Percentiles rank a stretch among this genome's conserved stretches.
Conservation (phyloP, 208 protist genomes). For the Acanthamoeba sp. region DNA sequence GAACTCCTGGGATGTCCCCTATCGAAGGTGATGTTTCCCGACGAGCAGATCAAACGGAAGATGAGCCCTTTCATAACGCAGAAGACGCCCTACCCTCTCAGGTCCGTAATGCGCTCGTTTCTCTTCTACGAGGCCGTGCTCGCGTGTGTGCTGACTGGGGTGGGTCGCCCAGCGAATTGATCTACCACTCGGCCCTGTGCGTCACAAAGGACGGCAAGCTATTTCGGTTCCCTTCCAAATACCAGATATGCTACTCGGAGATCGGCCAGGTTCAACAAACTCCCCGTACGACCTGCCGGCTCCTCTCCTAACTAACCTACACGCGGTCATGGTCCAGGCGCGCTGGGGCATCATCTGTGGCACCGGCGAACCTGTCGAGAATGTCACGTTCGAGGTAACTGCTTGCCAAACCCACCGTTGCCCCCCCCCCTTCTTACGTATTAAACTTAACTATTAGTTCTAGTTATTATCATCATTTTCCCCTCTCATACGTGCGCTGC, state of each 20-base stretch:
- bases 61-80: slow-evolving; percentile 34
- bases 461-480: neutral
- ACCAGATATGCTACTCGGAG: slow-evolving; percentile 46
- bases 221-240: slow-evolving; percentile 4
- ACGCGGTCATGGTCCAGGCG: too few species aligned
- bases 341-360: slow-evolving; percentile 45
- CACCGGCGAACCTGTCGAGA: neutral
- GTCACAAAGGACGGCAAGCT: slow-evolving; percentile 52
- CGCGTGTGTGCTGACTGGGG: neutral
- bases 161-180: neutral
- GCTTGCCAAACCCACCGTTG: too few species aligned
- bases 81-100: neutral
- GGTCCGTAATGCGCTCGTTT: neutral
- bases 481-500: neutral
- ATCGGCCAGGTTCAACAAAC: neutral
- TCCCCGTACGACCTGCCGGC: too few species aligned
- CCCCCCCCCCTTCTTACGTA: too few species aligned
- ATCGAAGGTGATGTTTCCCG: slow-evolving; percentile 37
- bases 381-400: slow-evolving; percentile 32
- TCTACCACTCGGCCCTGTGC: slow-evolving; percentile 33
- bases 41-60: slow-evolving; percentile 53
- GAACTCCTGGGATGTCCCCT: slow-evolving; percentile 23
- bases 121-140: neutral
- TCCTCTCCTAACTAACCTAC: neutral
- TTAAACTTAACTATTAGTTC: too few species aligned